Evolutionary conservation across 164 flowering plant species (phyloP), one percentile per base, ranked within the genome.

Genomic region (Dillenia turbinata): DNA sequence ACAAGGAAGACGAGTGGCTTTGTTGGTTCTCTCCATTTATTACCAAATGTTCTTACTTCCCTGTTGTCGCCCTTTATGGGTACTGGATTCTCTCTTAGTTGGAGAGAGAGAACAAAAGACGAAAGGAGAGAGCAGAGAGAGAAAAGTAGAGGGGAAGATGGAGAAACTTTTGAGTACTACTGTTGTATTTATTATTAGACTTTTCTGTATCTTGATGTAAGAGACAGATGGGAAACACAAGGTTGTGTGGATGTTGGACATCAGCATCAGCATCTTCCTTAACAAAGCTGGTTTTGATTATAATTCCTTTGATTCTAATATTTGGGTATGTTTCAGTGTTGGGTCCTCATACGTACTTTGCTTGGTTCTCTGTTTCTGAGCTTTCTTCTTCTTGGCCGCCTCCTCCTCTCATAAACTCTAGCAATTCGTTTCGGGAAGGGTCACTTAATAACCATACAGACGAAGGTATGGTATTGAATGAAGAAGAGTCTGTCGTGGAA

Each of bases 291-390:
- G 8, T 80, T 48, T 47, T 72, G 62, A 67, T 75, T 47, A 56
- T 79, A 63, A 59, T 74, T 51, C 78, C 80, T 3, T 68, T 84
- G 59, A 16, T 75, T 47, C 16, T 77, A 50, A 62, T 74, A 8
- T 52, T 71, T 45, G 74, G 68, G 19, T 50, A 64, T 52, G 66
- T 70, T 47, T 74, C 67, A 51, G 47, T 69, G 8, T 11, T 71
- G 56, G 65, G 78, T 61, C 69, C 14, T 24, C 13, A 77, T 5
- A 70, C 47, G 19, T 40, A 59, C 19, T 66, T 77, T 8, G 46
- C 47, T 52, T 73, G 78, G 77, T 69, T 55, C n/a, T 65, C 57
- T 43, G 51, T 53, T 9, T 54, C 73, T 44, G 50, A 49, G 47
- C 13, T 65, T 50, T 9, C 66, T 33, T 53, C 57, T n/a, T 60